phyloP scores from a whole-genome alignment of 352 stramenopile genomes.

The Pythium dissimile region DNA sequence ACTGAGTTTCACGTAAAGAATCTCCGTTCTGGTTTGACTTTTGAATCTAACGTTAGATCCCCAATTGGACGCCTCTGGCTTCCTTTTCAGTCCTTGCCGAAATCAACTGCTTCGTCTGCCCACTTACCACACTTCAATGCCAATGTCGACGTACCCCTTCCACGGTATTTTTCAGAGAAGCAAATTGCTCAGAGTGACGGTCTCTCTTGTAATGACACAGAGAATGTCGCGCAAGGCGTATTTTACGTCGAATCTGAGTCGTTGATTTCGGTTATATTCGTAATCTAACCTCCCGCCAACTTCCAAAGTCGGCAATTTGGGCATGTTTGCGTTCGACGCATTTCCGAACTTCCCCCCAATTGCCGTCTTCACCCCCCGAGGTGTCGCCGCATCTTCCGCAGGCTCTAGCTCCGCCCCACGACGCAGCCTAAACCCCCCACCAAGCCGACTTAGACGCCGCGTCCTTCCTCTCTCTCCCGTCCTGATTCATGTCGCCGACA shows the following conservation, averaged over 20 bases:
- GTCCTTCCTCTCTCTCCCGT: not conserved
- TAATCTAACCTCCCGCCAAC: conserved; percentile 7
- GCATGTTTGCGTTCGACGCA: conserved; percentile 1
- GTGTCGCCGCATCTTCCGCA: not conserved
- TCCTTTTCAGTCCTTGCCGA: not conserved
- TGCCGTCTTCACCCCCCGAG: not conserved
- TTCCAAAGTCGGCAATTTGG: not conserved
- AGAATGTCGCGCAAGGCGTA: conserved; percentile 5
- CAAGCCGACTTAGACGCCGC: not conserved
- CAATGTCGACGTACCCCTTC: conserved; percentile 11
- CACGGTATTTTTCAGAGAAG: not conserved
- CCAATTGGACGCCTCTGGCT: conserved; percentile 12
- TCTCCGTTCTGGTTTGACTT: not conserved
- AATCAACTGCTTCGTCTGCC: conserved; percentile 1
- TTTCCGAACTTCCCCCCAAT: conserved; percentile 6
- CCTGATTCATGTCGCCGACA: conserved; percentile 17
- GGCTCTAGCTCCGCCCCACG: not conserved
- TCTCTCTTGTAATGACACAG: not conserved
- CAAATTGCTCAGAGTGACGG: conserved; percentile 3
- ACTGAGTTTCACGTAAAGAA: not conserved
- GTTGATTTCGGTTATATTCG: too few species aligned
- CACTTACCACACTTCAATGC: conserved; percentile 15
- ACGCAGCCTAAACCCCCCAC: not conserved
- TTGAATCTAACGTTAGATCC: conserved; percentile 29
- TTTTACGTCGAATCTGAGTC: conserved; percentile 8